Evolutionary conservation across 345 rosid genomes (phyloP).

Genomic region (Draba incana): DNA sequence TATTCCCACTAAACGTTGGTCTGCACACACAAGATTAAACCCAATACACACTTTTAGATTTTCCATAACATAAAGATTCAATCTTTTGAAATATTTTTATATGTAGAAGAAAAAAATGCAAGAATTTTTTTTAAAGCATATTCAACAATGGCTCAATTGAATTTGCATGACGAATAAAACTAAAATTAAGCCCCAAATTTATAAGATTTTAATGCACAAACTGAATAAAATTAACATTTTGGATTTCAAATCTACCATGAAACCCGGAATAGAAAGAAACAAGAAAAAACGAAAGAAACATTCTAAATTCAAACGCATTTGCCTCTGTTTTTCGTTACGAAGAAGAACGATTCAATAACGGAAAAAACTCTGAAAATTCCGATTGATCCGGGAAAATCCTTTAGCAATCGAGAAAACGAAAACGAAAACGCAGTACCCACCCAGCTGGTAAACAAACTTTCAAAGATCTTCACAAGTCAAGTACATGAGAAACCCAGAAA

Average conservation of each 20-base stretch:
- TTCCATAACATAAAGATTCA: neutral
- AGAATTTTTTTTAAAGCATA: neutral
- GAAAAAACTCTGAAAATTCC: constrained; percentile 15
- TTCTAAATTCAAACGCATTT: constrained; percentile 32
- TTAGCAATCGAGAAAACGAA: neutral
- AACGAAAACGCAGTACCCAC: neutral
- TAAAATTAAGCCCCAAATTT: neutral
- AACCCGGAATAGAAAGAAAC: neutral
- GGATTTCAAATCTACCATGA: constrained; percentile 27
- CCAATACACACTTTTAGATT: constrained; percentile 19
- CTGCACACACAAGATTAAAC: constrained; percentile 16
- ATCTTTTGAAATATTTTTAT: neutral
- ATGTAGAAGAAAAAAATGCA: neutral
- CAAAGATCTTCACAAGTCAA: constrained; percentile 14
- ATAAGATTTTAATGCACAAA: constrained; percentile 17
- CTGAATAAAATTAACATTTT: constrained; percentile 10
- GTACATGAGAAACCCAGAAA: constrained; percentile 4
- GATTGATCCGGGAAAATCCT: constrained; percentile 15
- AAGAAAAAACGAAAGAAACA: neutral
- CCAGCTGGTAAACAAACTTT: constrained; percentile 23
- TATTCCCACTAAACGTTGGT: constrained; percentile 8
- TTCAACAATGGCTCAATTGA: neutral
- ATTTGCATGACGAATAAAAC: constrained; percentile 5
- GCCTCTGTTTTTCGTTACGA: constrained; percentile 2
- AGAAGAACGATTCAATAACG: neutral